phyloP scores from a whole-genome alignment of 2,329 filamentous ascomycete species.

The Xylaria sp. region DNA sequence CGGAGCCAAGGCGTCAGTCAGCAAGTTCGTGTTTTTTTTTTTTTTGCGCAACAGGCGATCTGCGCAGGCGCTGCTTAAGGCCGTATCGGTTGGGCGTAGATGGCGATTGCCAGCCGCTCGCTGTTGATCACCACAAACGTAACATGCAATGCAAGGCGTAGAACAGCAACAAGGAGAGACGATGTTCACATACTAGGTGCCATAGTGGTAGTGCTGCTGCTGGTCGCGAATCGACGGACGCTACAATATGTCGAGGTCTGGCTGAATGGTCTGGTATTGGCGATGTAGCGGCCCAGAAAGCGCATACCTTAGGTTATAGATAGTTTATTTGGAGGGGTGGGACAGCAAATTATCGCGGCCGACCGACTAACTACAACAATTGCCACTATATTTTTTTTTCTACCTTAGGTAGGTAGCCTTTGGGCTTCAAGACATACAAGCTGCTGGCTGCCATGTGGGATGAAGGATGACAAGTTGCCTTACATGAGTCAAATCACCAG shows the following conservation, averaged over 20 bases:
- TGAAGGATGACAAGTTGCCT: slow-evolving; percentile 6
- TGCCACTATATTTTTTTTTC: slow-evolving; percentile 10
- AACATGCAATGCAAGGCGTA: neutral
- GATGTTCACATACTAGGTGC: slow-evolving; percentile 47
- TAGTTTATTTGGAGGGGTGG: slow-evolving; percentile 15
- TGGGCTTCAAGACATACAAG: neutral
- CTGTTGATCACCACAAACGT: neutral
- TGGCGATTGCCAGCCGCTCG: neutral
- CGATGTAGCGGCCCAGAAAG: slow-evolving; percentile 26
- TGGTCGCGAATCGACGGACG: slow-evolving; percentile 40
- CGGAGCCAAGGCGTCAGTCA: slow-evolving; percentile 13
- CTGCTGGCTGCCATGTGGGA: slow-evolving; percentile 18
- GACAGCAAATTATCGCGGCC: slow-evolving; percentile 21
- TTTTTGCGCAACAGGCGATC: neutral
- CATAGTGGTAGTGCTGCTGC: slow-evolving; percentile 42
- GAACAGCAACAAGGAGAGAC: neutral
- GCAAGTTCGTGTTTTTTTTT: neutral
- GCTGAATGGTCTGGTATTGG: slow-evolving; percentile 13
- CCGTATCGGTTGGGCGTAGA: neutral
- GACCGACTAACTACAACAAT: slow-evolving; percentile 11
- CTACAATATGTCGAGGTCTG: slow-evolving; percentile 30
- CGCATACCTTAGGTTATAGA: slow-evolving; percentile 27
- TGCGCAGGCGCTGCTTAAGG: slow-evolving; percentile 12
- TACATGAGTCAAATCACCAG: slow-evolving; percentile 1
- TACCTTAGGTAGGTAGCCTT: neutral